Conservation (phyloP, 73 alveolate species). For the Paramecium tetraurelia region DNA sequence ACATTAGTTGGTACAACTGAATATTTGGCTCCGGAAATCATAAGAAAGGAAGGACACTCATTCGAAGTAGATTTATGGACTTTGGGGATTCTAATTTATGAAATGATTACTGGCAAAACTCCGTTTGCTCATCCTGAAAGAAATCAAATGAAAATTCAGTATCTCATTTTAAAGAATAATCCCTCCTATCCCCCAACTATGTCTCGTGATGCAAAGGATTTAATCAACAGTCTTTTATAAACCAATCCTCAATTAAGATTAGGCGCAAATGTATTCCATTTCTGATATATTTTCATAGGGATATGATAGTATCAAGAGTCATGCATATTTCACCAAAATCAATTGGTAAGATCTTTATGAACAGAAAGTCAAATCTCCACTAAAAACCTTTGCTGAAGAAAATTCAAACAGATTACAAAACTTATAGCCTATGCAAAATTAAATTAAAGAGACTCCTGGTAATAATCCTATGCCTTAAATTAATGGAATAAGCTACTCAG, state of each 20-base stretch:
- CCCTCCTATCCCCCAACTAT: background rate
- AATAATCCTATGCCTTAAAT: background rate
- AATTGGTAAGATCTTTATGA: constrained; percentile 9
- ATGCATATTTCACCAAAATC: background rate
- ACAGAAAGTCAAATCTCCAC: background rate
- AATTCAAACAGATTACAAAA: background rate
- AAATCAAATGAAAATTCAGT: background rate
- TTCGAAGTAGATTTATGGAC: constrained; percentile 58
- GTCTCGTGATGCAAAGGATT: constrained; percentile 17
- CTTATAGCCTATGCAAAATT: background rate
- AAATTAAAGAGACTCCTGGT: background rate
- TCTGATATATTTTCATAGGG: background rate
- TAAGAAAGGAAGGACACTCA: constrained; percentile 50
- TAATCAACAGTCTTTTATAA: background rate
- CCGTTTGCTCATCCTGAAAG: constrained; percentile 60
- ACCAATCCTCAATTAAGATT: background rate
- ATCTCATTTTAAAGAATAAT: background rate
- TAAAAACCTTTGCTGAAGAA: background rate
- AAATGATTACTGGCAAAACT: constrained; percentile 53
- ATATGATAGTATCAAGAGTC: background rate
- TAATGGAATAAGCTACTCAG: background rate
- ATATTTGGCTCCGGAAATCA: constrained; percentile 76
- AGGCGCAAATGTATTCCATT: background rate
- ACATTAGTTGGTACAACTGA: constrained; percentile 79
- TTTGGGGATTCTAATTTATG: constrained; percentile 42